Evolutionary conservation across 345 rosid species (phyloP).

Genomic region (Camelina neglecta): DNA sequence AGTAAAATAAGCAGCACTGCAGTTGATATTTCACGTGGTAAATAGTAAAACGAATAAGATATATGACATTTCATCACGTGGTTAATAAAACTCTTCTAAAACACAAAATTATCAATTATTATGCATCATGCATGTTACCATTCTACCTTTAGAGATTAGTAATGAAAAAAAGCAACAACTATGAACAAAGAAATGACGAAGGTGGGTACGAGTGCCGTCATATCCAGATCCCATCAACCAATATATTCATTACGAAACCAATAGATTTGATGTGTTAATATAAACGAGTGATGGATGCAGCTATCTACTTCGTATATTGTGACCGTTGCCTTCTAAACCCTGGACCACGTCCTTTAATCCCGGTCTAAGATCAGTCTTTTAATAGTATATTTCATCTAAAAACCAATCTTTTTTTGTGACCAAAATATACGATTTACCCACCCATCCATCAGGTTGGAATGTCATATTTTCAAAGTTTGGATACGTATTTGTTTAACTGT

Average conservation of each 20-base stretch:
- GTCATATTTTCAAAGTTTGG: not conserved
- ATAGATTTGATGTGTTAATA: conserved; percentile 2
- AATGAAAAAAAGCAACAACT: not conserved
- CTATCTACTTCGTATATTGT: conserved; percentile 29
- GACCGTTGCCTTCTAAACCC: conserved; percentile 13
- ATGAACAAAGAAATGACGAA: conserved; percentile 8
- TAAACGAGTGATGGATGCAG: conserved; percentile 22
- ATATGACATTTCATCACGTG: not conserved
- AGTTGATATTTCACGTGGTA: not conserved
- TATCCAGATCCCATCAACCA: conserved; percentile 14
- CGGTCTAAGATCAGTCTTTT: not conserved
- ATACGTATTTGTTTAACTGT: not conserved
- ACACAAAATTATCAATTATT: not conserved
- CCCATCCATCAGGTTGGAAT: not conserved
- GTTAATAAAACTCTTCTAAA: not conserved
- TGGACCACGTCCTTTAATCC: conserved; percentile 24
- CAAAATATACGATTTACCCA: not conserved
- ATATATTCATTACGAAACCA: not conserved
- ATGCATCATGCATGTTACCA: not conserved
- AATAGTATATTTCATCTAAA: not conserved
- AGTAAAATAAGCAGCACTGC: not conserved
- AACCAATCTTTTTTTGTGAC: conserved; percentile 24
- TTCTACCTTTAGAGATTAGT: not conserved
- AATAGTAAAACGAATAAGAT: not conserved
- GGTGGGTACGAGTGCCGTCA: conserved; percentile 13